Percentiles rank a stretch among this genome's conserved stretches.
These are phyloP conservation scores for Adansonia grandidieri DNA, from an alignment of 441 rosid species.

Conservation along the genomic window DNA sequence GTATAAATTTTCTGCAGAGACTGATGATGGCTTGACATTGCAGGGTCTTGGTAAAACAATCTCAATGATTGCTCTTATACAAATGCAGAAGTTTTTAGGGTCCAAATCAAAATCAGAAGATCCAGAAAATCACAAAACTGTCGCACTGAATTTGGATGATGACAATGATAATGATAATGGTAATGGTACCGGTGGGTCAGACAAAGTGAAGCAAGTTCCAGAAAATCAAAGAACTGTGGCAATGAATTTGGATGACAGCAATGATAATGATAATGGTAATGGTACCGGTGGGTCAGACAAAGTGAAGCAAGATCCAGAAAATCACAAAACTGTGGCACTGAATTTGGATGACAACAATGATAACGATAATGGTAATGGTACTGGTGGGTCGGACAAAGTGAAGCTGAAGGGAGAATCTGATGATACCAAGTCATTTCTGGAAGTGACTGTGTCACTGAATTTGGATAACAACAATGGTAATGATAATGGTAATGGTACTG, in stretches of 20 bases:
- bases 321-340: constrained; percentile 69
- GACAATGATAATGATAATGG: constrained; percentile 65
- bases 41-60: constrained; percentile 99
- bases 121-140: constrained; percentile 53
- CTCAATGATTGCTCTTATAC: constrained; percentile 91
- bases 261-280: neutral
- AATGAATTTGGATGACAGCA: constrained; percentile 22
- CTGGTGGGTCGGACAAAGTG: constrained; percentile 36
- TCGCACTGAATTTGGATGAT: constrained; percentile 84
- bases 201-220: constrained; percentile 27
- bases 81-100: constrained; percentile 67
- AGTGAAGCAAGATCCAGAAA: constrained; percentile 33
- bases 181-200: constrained; percentile 37
- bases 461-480: neutral
- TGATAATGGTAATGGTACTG: neutral
- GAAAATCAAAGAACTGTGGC: too few species aligned
- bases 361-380: constrained; percentile 41
- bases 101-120: constrained; percentile 59
- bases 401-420: constrained; percentile 46
- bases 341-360: constrained; percentile 84
- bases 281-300: neutral
- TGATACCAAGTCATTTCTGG: constrained; percentile 40
- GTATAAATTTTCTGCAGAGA: constrained; percentile 22
- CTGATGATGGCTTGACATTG: constrained; percentile 32
- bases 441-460: constrained; percentile 11